Evolutionary conservation across 306 rosid species (phyloP).

Genomic region (Acacia crassicarpa): DNA sequence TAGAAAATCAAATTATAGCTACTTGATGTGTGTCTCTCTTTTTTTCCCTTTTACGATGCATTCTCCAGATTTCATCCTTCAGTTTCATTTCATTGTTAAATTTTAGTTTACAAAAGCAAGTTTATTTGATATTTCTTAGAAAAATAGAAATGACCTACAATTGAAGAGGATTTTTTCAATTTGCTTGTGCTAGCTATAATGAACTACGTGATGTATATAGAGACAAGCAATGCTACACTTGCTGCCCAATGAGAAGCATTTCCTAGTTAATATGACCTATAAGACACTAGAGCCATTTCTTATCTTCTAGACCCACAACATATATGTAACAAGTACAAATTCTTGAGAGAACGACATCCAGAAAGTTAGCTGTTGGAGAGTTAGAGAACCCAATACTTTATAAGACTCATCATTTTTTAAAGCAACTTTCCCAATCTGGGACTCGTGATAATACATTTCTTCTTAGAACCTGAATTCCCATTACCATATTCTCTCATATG

Average conservation of each 20-base stretch:
- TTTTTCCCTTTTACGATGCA: neutral
- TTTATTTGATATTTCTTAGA: neutral
- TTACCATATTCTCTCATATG: neutral
- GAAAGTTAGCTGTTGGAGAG: too few relatives aligned
- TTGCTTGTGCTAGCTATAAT: neutral
- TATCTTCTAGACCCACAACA: too few relatives aligned
- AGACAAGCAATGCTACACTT: neutral
- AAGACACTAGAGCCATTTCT: neutral
- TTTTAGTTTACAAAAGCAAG: neutral
- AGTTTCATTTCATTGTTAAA: neutral
- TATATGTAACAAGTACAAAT: too few relatives aligned
- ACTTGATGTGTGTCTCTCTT: neutral
- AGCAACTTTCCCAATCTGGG: too few relatives aligned
- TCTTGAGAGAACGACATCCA: too few relatives aligned
- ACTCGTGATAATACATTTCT: neutral
- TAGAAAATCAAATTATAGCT: conserved; percentile 1
- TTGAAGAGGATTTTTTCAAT: neutral
- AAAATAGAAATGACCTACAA: neutral
- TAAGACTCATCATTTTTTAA: too few relatives aligned
- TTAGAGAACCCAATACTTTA: too few relatives aligned
- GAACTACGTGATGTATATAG: neutral
- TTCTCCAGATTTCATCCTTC: neutral
- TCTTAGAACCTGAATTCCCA: neutral
- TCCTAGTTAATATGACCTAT: neutral
- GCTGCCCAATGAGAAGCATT: neutral